These are phyloP conservation scores for Coemansia sp. DNA, from an alignment of 192 early-diverging fungal genomes.

Conservation along the genomic window DNA sequence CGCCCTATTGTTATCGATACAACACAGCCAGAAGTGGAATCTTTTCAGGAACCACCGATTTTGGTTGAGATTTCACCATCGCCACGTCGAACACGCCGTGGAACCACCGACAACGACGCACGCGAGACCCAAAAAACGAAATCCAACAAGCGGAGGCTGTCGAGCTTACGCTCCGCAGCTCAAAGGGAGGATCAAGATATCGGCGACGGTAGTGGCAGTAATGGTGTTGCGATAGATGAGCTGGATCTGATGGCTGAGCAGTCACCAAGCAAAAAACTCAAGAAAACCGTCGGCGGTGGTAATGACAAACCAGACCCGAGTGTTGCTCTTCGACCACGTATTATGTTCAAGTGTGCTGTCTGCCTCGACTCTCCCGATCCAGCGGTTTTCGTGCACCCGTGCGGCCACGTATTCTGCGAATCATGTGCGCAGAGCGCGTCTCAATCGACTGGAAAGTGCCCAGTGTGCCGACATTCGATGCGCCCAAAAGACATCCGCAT, in stretches of 20 bases:
- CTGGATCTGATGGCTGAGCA: no score
- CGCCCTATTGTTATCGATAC: constrained; percentile 11
- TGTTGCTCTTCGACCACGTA: constrained; percentile 9
- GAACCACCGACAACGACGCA: not conserved
- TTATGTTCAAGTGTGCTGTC: constrained; percentile 48
- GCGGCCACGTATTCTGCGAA: constrained; percentile 51
- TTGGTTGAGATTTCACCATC: not conserved
- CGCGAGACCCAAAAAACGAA: not conserved
- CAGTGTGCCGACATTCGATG: constrained; percentile 45
- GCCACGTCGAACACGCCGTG: not conserved
- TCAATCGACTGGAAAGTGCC: constrained; percentile 37
- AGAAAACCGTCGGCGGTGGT: not conserved
- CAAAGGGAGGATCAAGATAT: not conserved
- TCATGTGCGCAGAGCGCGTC: constrained; percentile 39
- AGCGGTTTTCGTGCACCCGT: constrained; percentile 45
- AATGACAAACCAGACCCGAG: not conserved
- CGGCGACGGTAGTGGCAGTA: not conserved
- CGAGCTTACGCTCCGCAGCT: not conserved
- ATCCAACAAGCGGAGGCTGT: not conserved
- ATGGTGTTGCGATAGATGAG: not conserved
- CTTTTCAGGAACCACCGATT: not conserved
- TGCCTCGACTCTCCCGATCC: constrained; percentile 46
- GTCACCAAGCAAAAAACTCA: not conserved
- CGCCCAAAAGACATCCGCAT: constrained; percentile 33
- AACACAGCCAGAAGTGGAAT: constrained; percentile 1